These are phyloP conservation scores for Pseudopediastrum boryanum DNA, from an alignment of 139 green algal genomes.

Conservation along the genomic window DNA sequence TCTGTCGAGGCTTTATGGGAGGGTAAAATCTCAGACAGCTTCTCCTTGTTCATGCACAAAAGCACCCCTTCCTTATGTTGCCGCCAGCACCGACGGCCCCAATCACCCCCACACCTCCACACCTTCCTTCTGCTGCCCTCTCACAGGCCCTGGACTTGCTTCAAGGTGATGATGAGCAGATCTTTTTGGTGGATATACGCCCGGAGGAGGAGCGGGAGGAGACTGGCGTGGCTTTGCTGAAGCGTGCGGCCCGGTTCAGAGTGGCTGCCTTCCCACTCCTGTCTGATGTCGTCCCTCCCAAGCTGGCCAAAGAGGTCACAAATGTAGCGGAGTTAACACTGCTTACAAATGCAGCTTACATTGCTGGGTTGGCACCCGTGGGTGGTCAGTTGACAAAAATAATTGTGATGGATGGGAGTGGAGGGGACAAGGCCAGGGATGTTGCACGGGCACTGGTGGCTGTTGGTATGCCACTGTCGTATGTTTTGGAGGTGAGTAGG, in stretches of 20 bases:
- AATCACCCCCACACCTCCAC: too few relatives aligned
- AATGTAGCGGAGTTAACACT: conserved; percentile 42
- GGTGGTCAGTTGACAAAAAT: conserved; percentile 31
- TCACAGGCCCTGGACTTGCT: conserved; percentile 34
- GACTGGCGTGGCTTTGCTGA: conserved; percentile 54
- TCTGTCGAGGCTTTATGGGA: too few relatives aligned
- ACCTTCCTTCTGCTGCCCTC: too few relatives aligned
- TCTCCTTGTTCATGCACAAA: too few relatives aligned
- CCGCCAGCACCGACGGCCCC: too few relatives aligned
- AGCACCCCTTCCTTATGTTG: too few relatives aligned
- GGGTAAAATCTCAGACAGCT: too few relatives aligned
- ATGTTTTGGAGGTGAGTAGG: conserved; percentile 37
- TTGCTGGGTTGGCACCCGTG: conserved; percentile 41
- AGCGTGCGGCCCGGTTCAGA: conserved; percentile 56
- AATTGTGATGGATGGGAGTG: conserved; percentile 38
- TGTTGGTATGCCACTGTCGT: conserved; percentile 19
- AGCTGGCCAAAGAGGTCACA: conserved; percentile 28
- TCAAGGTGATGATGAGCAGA: conserved; percentile 19
- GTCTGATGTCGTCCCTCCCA: conserved; percentile 29
- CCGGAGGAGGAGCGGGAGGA: conserved; percentile 44
- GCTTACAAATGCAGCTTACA: conserved; percentile 43
- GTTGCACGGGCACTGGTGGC: conserved; percentile 34
- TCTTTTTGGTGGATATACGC: conserved; percentile 67
- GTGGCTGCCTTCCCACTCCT: conserved; percentile 41
- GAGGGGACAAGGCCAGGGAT: conserved; percentile 15